Base-by-base conservation (phyloP, 768 basidiomycete genomes). In the Nidularia pulvinata region DNA sequence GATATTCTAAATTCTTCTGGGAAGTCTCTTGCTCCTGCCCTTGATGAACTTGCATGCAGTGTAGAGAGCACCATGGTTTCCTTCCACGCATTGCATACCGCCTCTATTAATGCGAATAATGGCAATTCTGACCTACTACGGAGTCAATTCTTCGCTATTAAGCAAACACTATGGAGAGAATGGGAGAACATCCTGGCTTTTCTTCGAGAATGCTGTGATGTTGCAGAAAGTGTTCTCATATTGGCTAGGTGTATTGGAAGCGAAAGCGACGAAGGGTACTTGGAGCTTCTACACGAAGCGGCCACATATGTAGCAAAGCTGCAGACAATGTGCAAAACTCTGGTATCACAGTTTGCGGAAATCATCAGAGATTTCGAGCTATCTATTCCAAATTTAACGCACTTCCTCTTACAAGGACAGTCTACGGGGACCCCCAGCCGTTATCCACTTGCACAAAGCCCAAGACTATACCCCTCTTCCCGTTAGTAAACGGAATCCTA, bases 91-190 rank as follows among this genome's bases (percentile, higher is more conserved):
- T 22, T 54, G 16, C 48, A 57, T 36, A 48, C 46, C 6, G 55
- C 55, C 19, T 36, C 35, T 2, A 42, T 57, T 36, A 57, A 57
- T 32, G 55, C 52, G 7, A 49, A 53, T 33, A 10, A 46, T 14
- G 48, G 46, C 49, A 44, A 54, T 32, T 10, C 25, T 10, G 37
- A 6, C 25, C 52, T 33, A 39, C 33, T 51, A 13, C 50, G 25
- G 19, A 48, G 51, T 16, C 37, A 42, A 16, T 42, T 42, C 11
- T 11, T 16, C 37, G 16, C 11, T 11, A 42, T 16, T 2, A 42
- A 16, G 16, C 11, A 16, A 11, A 42, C 37, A 11, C 37, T 42
- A 3, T 11, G 16, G 16, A 11, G 11, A 11, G 37, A 42, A 42
- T 42, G 37, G 37, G 37, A 42, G 37, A 42, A 11, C 16, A 2